Percentiles rank a stretch among this genome's conserved stretches.
Evolutionary conservation across 306 rosid genomes (phyloP).

Genomic region (Vigna trinervia): DNA sequence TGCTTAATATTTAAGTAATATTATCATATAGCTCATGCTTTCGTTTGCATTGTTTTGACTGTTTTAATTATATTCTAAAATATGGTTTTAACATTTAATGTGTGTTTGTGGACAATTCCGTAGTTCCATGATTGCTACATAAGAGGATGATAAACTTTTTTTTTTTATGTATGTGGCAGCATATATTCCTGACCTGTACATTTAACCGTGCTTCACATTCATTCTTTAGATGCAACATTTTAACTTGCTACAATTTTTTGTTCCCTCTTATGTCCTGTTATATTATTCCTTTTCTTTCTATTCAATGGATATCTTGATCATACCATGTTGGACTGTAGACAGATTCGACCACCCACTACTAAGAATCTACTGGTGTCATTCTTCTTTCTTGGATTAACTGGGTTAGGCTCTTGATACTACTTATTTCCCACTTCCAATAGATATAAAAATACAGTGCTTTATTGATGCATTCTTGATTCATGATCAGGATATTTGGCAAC

Average conservation of each 20-base stretch:
- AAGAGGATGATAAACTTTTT: background rate
- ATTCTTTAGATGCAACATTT: background rate
- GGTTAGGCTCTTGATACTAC: constrained; percentile 60
- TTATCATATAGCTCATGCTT: background rate
- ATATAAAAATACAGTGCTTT: constrained; percentile 25
- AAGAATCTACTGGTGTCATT: constrained; percentile 64
- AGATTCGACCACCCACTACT: constrained; percentile 74
- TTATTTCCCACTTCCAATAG: constrained; percentile 9
- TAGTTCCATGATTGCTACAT: constrained; percentile 28
- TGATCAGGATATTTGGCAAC: constrained; percentile 87
- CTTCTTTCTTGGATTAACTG: constrained; percentile 91
- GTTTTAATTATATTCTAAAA: constrained; percentile 9
- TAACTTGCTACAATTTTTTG: background rate
- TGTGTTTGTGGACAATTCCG: constrained; percentile 26
- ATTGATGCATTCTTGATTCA: constrained; percentile 45
- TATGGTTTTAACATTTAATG: constrained; percentile 14
- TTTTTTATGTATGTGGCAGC: background rate
- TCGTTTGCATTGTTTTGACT: constrained; percentile 14
- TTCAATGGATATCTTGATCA: constrained; percentile 24
- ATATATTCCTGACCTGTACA: constrained; percentile 2
- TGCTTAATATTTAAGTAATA: background rate
- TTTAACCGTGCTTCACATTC: constrained; percentile 25
- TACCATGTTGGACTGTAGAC: constrained; percentile 57
- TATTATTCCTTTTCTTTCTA: constrained; percentile 23
- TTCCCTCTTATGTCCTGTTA: background rate